phyloP scores from a whole-genome alignment of 2,329 filamentous ascomycete species.

The Penicillium oxalicum region DNA sequence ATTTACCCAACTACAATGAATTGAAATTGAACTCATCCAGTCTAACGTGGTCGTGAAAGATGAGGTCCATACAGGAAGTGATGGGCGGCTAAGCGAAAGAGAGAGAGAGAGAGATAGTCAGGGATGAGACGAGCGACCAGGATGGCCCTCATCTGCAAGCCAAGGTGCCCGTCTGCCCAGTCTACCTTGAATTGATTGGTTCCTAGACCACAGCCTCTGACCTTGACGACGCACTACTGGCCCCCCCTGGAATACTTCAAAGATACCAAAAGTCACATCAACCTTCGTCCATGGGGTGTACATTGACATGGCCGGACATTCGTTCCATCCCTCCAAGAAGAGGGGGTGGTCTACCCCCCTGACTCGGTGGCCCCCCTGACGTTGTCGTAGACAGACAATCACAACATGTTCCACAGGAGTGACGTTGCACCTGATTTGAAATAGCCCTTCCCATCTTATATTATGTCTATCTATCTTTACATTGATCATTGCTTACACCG shows the following conservation, averaged over 20 bases:
- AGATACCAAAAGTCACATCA: slow-evolving; percentile 5
- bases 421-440: too few species aligned
- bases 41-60: too few species aligned
- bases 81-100: neutral
- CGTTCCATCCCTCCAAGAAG: slow-evolving; percentile 1
- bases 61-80: neutral
- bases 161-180: neutral
- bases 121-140: slow-evolving; percentile 5
- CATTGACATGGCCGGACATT: slow-evolving; percentile 1
- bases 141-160: slow-evolving; percentile 7
- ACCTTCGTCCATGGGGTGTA: neutral
- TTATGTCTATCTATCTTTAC: too few species aligned
- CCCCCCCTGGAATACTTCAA: slow-evolving; percentile 1
- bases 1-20: too few species aligned
- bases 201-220: neutral
- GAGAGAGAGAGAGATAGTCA: neutral
- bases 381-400: too few species aligned
- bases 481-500: neutral
- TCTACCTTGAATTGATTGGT: slow-evolving; percentile 1
- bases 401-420: too few species aligned
- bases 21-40: too few species aligned
- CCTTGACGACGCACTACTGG: neutral
- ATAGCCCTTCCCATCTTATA: too few species aligned
- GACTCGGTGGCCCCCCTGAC: neutral
- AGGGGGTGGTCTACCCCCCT: neutral